Conservation (phyloP, 257 asterid species). For the Solanum arcanum region DNA sequence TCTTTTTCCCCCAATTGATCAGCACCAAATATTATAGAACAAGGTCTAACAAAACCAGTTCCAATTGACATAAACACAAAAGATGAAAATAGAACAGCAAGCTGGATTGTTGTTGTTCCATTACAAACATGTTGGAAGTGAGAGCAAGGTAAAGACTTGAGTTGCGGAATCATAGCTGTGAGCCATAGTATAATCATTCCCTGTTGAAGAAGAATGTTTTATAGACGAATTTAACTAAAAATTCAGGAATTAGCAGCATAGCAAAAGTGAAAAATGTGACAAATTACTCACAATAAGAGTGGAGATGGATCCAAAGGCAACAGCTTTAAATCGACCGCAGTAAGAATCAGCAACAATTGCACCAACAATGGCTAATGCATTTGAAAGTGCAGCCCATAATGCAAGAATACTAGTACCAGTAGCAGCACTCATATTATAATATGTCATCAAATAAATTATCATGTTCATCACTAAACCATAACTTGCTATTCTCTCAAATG, state of each 20-base stretch:
- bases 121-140: neutral
- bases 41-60: slow-evolving; percentile 9
- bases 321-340: slow-evolving; percentile 1
- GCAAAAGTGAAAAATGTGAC: neutral
- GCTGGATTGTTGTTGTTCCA: neutral
- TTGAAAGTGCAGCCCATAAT: neutral
- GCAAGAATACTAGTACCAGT: neutral
- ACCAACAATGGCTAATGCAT: slow-evolving; percentile 5
- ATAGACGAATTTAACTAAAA: neutral
- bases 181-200: neutral
- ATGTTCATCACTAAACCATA: neutral
- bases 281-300: slow-evolving; percentile 3
- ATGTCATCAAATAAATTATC: neutral
- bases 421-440: neutral
- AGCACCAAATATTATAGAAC: neutral
- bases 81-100: neutral
- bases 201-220: neutral
- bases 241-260: neutral
- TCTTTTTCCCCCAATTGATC: neutral
- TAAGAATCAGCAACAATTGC: slow-evolving; percentile 8
- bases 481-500: neutral
- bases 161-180: neutral
- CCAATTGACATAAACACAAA: slow-evolving; percentile 3
- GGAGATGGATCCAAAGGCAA: slow-evolving; percentile 4
- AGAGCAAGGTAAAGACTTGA: neutral